A percentile compares a stretch with the other conserved stretches of the same genome.
Conservation (phyloP, 352 stramenopile genomes). For the Globisporangium takayamanum region DNA sequence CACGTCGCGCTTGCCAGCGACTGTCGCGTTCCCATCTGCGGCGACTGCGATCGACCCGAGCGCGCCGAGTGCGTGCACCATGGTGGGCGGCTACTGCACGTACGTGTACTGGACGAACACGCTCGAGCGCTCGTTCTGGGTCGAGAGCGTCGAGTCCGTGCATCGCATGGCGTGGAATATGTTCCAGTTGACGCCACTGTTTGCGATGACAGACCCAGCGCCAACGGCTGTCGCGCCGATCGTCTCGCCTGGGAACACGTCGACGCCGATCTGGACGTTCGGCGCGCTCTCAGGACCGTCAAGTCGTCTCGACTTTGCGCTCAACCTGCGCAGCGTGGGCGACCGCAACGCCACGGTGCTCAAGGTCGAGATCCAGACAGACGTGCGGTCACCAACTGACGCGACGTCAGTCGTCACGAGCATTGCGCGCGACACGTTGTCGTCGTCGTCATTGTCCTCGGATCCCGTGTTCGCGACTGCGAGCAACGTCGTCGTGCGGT, state of each 20-base stretch:
- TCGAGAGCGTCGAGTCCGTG: slow-evolving; percentile 43
- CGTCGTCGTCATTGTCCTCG: no score
- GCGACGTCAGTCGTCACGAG: slow-evolving; percentile 48
- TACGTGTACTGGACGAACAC: slow-evolving; percentile 42
- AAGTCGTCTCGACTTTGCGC: slow-evolving; percentile 32
- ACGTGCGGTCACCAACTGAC: slow-evolving; percentile 30
- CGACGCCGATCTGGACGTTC: slow-evolving; percentile 38
- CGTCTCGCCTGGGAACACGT: slow-evolving; percentile 18
- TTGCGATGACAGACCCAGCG: slow-evolving; percentile 15
- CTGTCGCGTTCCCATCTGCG: slow-evolving; percentile 22
- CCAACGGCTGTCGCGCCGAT: slow-evolving; percentile 18
- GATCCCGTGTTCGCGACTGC: slow-evolving; percentile 20
- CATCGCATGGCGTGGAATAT: slow-evolving; percentile 36
- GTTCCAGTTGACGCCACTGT: slow-evolving; percentile 28
- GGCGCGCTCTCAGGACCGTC: slow-evolving; percentile 12
- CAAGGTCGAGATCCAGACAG: slow-evolving; percentile 40
- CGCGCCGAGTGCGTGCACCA: slow-evolving; percentile 8
- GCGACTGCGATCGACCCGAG: slow-evolving; percentile 6
- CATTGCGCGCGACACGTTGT: slow-evolving; percentile 25
- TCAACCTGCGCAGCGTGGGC: slow-evolving; percentile 34
- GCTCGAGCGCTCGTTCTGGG: slow-evolving; percentile 33
- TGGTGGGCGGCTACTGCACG: slow-evolving; percentile 26
- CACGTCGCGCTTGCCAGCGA: slow-evolving; percentile 12
- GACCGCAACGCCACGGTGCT: slow-evolving; percentile 37
- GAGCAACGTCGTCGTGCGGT: slow-evolving; percentile 44